Conservation (phyloP, 179 eudicot species). For the Carnegiea gigantea region DNA sequence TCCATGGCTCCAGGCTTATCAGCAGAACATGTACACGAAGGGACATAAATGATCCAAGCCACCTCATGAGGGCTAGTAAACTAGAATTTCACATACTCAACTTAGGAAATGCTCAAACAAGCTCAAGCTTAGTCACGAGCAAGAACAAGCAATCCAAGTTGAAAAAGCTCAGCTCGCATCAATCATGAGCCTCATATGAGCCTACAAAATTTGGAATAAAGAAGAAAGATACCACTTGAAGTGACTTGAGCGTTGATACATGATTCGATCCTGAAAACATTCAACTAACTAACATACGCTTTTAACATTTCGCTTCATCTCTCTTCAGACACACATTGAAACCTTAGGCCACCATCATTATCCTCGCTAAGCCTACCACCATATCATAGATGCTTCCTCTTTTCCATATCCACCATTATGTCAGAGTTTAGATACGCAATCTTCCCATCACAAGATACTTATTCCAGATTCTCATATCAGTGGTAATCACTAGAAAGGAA, state of each 20-base stretch:
- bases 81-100: background rate
- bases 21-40: background rate
- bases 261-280: background rate
- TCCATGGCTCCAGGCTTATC: background rate
- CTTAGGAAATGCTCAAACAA: background rate
- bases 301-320: background rate
- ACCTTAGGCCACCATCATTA: background rate
- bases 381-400: background rate
- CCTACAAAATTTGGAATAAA: background rate
- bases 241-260: background rate
- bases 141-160: background rate
- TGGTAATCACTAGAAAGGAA: too few species aligned
- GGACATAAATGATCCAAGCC: background rate
- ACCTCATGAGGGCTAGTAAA: background rate
- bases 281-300: background rate
- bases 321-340: background rate
- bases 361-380: background rate
- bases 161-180: background rate
- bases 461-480: background rate
- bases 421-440: background rate
- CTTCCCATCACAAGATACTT: too few species aligned
- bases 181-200: background rate
- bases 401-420: background rate
- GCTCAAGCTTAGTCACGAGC: background rate
- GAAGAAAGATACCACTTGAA: background rate